Percentiles rank a stretch among this genome's conserved stretches.
phyloP scores from a whole-genome alignment of 371 early-diverging fungal genomes.

The Mucor lusitanicus region DNA sequence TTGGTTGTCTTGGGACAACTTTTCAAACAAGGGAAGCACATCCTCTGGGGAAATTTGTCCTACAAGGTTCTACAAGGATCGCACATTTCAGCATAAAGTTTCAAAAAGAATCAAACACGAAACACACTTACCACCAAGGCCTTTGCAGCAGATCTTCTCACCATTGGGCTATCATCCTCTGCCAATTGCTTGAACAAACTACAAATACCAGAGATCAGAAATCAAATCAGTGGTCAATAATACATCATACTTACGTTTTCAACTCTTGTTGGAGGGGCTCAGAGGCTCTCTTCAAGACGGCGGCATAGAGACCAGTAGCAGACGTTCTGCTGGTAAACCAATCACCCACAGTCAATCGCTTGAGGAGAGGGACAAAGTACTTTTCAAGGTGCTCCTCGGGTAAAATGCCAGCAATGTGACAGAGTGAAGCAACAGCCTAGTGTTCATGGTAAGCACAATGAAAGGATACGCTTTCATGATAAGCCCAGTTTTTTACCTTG shows the following conservation, averaged over 20 bases:
- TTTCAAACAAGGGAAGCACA: conserved; percentile 77
- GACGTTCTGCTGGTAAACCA: conserved; percentile 98
- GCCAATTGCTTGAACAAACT: conserved; percentile 77
- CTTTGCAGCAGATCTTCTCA: conserved; percentile 93
- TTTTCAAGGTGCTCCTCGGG: conserved; percentile 82
- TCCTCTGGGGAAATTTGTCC: conserved; percentile 72
- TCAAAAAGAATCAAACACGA: not conserved
- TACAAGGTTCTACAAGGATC: conserved; percentile 56
- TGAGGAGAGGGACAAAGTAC: conserved; percentile 87
- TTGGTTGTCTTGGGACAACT: conserved; percentile 85
- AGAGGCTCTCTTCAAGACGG: conserved; percentile 72
- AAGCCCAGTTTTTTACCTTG: conserved; percentile 67
- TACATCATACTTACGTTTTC: conserved; percentile 38
- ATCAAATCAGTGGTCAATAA: not conserved
- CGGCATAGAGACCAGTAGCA: conserved; percentile 91
- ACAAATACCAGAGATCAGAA: not conserved
- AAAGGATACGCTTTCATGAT: not conserved
- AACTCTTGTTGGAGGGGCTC: conserved; percentile 83
- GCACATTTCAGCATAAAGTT: no score
- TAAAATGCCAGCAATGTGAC: conserved; percentile 75
- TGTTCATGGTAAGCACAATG: not conserved
- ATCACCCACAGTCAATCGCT: conserved; percentile 88
- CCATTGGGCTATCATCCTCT: conserved; percentile 97
- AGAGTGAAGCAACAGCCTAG: conserved; percentile 93
- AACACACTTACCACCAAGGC: conserved; percentile 24